phyloP scores from a whole-genome alignment of 352 stramenopile genomes.

The Phytopythium oedochilum region DNA sequence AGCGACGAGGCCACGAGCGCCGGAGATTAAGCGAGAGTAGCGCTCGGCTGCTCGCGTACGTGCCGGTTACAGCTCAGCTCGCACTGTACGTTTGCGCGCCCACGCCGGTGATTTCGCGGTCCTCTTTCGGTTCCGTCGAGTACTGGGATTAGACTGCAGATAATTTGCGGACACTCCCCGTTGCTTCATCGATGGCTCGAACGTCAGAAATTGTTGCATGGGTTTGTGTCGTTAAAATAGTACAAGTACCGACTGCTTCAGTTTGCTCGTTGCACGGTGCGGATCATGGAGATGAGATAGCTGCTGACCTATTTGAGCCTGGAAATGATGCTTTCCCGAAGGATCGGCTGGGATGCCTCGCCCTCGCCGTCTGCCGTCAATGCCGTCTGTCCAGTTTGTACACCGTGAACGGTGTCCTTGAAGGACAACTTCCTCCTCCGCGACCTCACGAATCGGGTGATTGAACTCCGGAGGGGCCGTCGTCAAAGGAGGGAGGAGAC shows the following conservation, averaged over 20 bases:
- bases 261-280: not conserved
- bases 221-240: not conserved
- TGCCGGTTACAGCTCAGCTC: no score
- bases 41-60: no score
- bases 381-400: not conserved
- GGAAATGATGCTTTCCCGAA: no score
- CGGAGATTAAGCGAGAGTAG: conserved; percentile 3
- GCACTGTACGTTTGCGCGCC: not conserved
- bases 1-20: not conserved
- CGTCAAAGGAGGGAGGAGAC: no score
- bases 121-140: not conserved
- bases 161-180: not conserved
- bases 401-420: no score
- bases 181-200: not conserved
- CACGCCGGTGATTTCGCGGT: not conserved
- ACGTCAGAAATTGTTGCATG: not conserved
- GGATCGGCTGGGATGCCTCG: no score
- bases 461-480: not conserved
- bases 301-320: no score
- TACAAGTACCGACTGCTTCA: not conserved
- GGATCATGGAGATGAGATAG: no score
- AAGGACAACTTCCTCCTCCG: not conserved
- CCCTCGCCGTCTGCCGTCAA: no score
- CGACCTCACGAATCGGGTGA: not conserved
- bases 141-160: not conserved